These are phyloP conservation scores for Didymosphaeria variabile DNA, from an alignment of 2,329 filamentous ascomycete genomes.

Conservation along the genomic window DNA sequence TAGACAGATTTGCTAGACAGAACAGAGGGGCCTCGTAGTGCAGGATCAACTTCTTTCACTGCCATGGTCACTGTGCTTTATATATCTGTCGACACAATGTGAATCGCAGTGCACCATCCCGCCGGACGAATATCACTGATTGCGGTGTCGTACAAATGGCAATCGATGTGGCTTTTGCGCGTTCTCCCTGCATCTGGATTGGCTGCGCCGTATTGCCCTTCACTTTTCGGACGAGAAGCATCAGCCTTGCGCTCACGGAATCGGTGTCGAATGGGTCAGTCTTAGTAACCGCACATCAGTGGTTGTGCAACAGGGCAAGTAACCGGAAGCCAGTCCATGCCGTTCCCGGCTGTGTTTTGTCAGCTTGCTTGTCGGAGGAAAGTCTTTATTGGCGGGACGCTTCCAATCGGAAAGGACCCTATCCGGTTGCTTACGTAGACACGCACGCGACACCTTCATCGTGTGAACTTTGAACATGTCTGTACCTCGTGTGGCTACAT, in stretches of 20 bases:
- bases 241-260: not conserved
- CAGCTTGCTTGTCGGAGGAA: not conserved
- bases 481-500: slow-evolving; percentile 24
- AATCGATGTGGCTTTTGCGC: not conserved
- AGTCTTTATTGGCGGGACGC: too few relatives aligned
- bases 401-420: too few relatives aligned
- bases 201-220: not conserved
- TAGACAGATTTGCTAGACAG: not conserved
- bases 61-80: not conserved
- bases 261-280: not conserved
- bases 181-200: not conserved
- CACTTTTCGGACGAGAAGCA: not conserved
- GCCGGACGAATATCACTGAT: not conserved
- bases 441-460: not conserved
- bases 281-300: not conserved
- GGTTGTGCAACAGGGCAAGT: not conserved
- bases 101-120: not conserved
- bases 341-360: not conserved
- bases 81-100: not conserved
- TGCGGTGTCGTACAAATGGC: not conserved
- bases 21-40: not conserved
- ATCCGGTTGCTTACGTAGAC: too few relatives aligned
- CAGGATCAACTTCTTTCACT: not conserved
- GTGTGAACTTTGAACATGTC: slow-evolving; percentile 23
- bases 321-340: not conserved